Evolutionary conservation across 305 asterid genomes (phyloP).

Genomic region (Fraxinus dipetala): DNA sequence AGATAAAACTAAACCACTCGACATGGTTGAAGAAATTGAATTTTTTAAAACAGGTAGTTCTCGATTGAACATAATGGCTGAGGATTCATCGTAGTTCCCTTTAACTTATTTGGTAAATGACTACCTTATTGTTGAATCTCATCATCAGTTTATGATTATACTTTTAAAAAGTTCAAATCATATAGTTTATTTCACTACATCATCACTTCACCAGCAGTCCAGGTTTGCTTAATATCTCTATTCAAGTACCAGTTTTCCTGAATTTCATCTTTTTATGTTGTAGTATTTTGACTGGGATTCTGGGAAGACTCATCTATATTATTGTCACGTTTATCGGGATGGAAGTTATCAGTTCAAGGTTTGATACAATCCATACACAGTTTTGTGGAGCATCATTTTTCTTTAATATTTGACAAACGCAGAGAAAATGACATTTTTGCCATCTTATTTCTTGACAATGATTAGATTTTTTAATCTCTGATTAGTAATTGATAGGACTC

Average conservation of each 20-base stretch:
- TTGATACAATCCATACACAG: constrained; percentile 21
- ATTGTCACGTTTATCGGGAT: constrained; percentile 44
- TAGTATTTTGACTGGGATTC: constrained; percentile 67
- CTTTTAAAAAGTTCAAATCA: background rate
- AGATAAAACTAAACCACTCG: background rate
- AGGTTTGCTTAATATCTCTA: constrained; percentile 10
- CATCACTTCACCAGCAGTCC: background rate
- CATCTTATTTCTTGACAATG: background rate
- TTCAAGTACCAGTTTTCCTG: background rate
- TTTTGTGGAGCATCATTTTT: constrained; percentile 7
- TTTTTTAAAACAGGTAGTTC: background rate
- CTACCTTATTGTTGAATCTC: background rate
- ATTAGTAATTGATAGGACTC: background rate
- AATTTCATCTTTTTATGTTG: constrained; percentile 21
- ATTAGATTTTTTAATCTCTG: background rate
- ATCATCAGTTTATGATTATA: background rate
- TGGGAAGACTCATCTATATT: constrained; percentile 55
- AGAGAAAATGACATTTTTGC: background rate
- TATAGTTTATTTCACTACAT: background rate
- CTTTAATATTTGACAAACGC: background rate
- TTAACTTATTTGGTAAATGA: background rate
- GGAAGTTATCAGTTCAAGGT: constrained; percentile 65
- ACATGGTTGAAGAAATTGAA: background rate
- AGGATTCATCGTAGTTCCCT: background rate
- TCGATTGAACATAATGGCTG: background rate